These are phyloP conservation scores for Gracilaria domingensis DNA, from an alignment of 23 red algal genomes.

Conservation along the genomic window DNA sequence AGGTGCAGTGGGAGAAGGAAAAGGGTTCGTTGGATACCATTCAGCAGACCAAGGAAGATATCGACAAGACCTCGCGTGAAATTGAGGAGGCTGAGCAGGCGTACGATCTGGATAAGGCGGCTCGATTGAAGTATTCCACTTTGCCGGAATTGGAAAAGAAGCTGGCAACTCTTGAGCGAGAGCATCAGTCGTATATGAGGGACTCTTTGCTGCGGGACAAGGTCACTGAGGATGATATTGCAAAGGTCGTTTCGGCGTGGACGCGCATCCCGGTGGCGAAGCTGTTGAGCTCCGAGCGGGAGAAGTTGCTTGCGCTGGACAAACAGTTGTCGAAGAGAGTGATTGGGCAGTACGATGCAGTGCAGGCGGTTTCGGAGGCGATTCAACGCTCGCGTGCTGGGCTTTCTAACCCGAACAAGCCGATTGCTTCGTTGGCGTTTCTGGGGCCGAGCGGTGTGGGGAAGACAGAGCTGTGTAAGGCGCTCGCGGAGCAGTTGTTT, in stretches of 20 bases:
- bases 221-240: constrained; percentile 98
- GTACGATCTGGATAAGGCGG: constrained; percentile 94
- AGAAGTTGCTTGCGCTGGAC: constrained; percentile 88
- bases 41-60: constrained; percentile 81
- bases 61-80: constrained; percentile 85
- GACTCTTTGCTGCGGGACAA: constrained; percentile 87
- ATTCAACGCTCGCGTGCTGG: constrained; percentile 96
- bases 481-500: constrained; percentile 93
- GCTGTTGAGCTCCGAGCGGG: constrained; percentile 86
- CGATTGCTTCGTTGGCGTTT: constrained; percentile 94
- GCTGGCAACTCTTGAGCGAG: constrained; percentile 66
- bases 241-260: constrained; percentile 92
- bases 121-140: constrained; percentile 90
- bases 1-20: constrained; percentile 93
- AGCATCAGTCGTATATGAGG: constrained; percentile 37
- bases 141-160: constrained; percentile 87
- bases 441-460: constrained; percentile 95
- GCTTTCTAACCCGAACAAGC: constrained; percentile 88
- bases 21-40: constrained; percentile 75
- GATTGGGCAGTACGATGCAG: constrained; percentile 92
- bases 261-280: constrained; percentile 96
- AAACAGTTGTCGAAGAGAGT: constrained; percentile 84
- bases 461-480: constrained; percentile 98
- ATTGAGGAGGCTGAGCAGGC: constrained; percentile 93
- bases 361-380: constrained; percentile 93